These are phyloP conservation scores for Epichloe sp. DNA, from an alignment of 2,329 filamentous ascomycete genomes.

Conservation along the genomic window DNA sequence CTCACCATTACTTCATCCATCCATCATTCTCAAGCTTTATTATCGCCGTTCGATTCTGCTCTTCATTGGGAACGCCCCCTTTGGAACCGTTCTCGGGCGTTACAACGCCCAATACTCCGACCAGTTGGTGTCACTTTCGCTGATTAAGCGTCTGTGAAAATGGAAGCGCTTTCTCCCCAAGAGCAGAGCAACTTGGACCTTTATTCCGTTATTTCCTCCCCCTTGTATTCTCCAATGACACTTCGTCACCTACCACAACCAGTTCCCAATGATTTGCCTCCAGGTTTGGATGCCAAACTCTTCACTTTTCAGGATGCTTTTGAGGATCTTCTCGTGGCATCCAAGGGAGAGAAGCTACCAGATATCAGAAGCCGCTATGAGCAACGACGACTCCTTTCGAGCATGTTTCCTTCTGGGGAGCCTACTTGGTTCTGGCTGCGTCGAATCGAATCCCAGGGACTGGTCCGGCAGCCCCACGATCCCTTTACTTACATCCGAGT, in stretches of 20 bases:
- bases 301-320: conserved; percentile 46
- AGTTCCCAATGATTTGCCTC: conserved; percentile 29
- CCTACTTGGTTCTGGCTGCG: conserved; percentile 29
- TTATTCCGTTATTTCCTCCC: conserved; percentile 12
- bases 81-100: no score
- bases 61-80: no score
- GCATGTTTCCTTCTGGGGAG: conserved; percentile 27
- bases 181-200: conserved; percentile 8
- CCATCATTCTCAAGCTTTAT: no score
- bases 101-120: no score
- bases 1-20: no score
- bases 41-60: no score
- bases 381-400: conserved; percentile 23
- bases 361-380: conserved; percentile 24
- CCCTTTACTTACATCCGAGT: conserved; percentile 7
- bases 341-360: conserved; percentile 27
- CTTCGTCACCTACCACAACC: conserved; percentile 35
- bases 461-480: conserved; percentile 21
- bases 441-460: conserved; percentile 22
- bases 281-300: conserved; percentile 20
- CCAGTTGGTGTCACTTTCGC: no score
- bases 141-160: background rate
- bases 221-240: conserved; percentile 17
- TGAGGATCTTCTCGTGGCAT: conserved; percentile 40
- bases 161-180: background rate